A percentile compares a stretch with the other conserved stretches of the same genome.
Evolutionary conservation across 164 flowering plant species (phyloP).

Genomic region (Tetrastigma voinierianum): DNA sequence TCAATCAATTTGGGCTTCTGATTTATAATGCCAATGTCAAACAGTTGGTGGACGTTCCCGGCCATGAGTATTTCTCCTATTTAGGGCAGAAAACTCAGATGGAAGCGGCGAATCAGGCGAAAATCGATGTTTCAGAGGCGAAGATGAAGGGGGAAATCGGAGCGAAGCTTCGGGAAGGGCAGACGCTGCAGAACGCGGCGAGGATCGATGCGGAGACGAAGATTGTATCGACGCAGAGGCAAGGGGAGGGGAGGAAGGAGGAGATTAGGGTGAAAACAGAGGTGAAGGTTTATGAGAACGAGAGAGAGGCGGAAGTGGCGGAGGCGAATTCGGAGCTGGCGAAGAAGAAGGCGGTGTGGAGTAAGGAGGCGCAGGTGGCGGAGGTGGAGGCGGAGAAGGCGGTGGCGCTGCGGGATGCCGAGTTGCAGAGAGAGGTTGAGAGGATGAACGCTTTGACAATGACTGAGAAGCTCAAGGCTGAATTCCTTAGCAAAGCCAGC

Average conservation of each 20-base stretch:
- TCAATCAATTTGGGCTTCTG: slow-evolving; percentile 30
- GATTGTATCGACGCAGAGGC: slow-evolving; percentile 26
- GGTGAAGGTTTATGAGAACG: slow-evolving; percentile 36
- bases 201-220: slow-evolving; percentile 40
- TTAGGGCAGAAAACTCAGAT: slow-evolving; percentile 32
- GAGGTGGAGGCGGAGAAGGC: slow-evolving; percentile 43
- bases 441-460: slow-evolving; percentile 29
- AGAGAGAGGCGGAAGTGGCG: slow-evolving; percentile 34
- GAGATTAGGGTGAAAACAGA: slow-evolving; percentile 37
- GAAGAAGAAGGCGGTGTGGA: slow-evolving; percentile 30
- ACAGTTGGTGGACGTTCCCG: slow-evolving; percentile 32
- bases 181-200: slow-evolving; percentile 35
- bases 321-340: background rate
- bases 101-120: slow-evolving; percentile 43
- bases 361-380: slow-evolving; percentile 26
- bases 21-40: slow-evolving; percentile 34
- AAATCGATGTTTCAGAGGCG: slow-evolving; percentile 42
- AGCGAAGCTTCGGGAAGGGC: slow-evolving; percentile 24
- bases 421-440: slow-evolving; percentile 46
- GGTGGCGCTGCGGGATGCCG: slow-evolving; percentile 40
- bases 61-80: slow-evolving; percentile 34
- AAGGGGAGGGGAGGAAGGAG: slow-evolving; percentile 39
- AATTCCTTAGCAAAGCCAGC: slow-evolving; percentile 37
- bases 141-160: slow-evolving; percentile 42
- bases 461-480: slow-evolving; percentile 43